Base-by-base conservation (phyloP, 306 rosid genomes). In the Lupinus albus region DNA sequence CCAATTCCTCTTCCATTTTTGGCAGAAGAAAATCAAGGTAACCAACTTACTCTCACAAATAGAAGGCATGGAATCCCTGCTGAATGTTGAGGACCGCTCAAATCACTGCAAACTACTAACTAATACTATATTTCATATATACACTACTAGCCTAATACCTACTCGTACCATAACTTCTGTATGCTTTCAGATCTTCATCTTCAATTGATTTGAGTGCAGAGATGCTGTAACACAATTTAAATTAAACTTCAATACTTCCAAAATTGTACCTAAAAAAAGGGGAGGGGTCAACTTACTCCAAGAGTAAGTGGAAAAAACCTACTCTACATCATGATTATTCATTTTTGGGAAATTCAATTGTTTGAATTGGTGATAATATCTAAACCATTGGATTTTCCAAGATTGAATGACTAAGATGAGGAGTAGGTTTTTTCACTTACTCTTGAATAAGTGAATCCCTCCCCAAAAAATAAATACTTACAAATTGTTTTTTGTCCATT, bases 121-220 rank as follows among this genome's bases (percentile, higher is more conserved):
- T 69, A 79, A 78, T 75, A 79, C 85, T 81, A 85, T 76, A 84
- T 74, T 77, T 83, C 60, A 62, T 89, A 89, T 89, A 78, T 84
- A 86, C 96, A 89, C 89, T 74, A 72, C 41, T 81, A 79, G 87
- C 85, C 86, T 78, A 78, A 25, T 77, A 78, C 79, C 88, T 82
- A 74, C 84, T 8, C 15, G 76, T 51, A 74, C 70, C 64, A 66
- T 58, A 64, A 44, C 74, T 84, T 68, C 65, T 80, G 48, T 66
- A 54, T 25, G 78, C 72, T 75, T 80, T 92, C 84, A 84, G 64
- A 86, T 82, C 84, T 92, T 93, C 89, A 86, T 89, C 98, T 89
- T 87, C 87, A 89, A 72, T 38, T 89, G 95, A 74, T 88, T 83
- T 65, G 86, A 78, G 80, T 84, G 98, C 86, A 83, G 83, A 64